Evolutionary conservation across 495 filamentous ascomycete genomes (phyloP), one percentile per base, ranked within the genome.

Genomic region (Zalerion maritima): DNA sequence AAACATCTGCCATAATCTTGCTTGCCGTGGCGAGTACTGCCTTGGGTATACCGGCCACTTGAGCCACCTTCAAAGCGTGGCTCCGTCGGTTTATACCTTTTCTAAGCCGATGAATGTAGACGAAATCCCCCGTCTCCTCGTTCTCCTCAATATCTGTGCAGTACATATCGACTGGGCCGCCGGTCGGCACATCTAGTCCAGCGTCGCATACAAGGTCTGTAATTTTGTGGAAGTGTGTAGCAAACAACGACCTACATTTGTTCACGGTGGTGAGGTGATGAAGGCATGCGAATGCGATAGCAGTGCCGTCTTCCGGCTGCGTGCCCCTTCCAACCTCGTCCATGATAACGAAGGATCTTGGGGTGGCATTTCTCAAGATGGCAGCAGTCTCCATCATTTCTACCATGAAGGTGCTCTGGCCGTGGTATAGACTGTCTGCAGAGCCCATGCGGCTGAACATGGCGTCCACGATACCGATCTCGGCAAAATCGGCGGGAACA

Each of bases 251-350:
- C 2, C 89, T 74, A 40, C 76, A 81, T 41, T 62, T 60, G 47
- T 87, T 93, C 3, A 71, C 62, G 31, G 71, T 57, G 34, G 81
- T 71, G 19, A 97, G 55, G 50, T 93, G 81, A 40, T 87, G 67
- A 20, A 97, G 57, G 43, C 73, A 79, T 1, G 89, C 89, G 46
- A 81, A 94, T 5, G 82, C 84, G 7, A 97, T 73, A 2, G 89
- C 91, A 6, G 75, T 64, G 3, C 89, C 91, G 45, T 94, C 91
- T 36, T 81, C 73, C 1, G 89, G 84, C 2, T 86, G 91, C 6
- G 91, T 97, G 2, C 89, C 89, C 13, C 89, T 69, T 0, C 89
- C 89, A 12, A 97, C 75, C 57, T 97, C 89, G 47, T 97, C 89
- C 87, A 97, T 96, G 45, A 97, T 83, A n/a, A 96, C 89, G 39